Base-by-base conservation (phyloP, 2,329 filamentous ascomycete species). In the Dactylellina leptospora region DNA sequence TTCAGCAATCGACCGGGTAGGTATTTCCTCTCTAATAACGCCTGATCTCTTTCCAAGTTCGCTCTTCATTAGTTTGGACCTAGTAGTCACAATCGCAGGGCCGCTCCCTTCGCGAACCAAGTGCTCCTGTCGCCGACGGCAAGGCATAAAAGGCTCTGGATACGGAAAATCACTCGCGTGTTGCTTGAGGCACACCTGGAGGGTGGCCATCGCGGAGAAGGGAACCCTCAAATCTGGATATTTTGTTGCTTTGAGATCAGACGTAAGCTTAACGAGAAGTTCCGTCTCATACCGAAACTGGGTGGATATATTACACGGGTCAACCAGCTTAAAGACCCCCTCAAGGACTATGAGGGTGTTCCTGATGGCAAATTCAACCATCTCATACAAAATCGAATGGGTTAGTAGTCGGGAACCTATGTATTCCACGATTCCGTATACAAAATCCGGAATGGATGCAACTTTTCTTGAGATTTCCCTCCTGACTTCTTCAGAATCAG, bases 261-360 rank as follows among this genome's bases (percentile, higher is more conserved):
- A 55, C 10, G 58, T 58, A 28, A 71, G 48, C 1, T 45, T 10
- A 4, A 71, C 4, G 13, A 71, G 63, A 10, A 28, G 5, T 22
- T 53, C 55, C 1, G 66, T 58, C 11, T 71, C 66, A 20, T 51
- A 22, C 13, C 66, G 51, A 18, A 71, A 71, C 4, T 71, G 58
- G 10, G 42, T 20, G 3, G 58, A 44, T 2, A 71, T 63, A 22
- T 71, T 44, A 4, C n/a, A 8, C 16, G 33, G 30, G 20, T 63
- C 51, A 2, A 63, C 27, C 3, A 71, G 20, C 11, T 59, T 56
- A 27, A 63, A 71, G 16, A 71, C 33, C 3, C 66, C 66, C 13
- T 63, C 66, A 2, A 71, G 33, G 11, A 71, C 53, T n/a, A 28
- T 36, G n/a, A 53, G 13, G 9, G 58, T 28, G 27, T 30, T 58